Conservation (phyloP, 768 basidiomycete genomes). For the Serendipita sp. region DNA sequence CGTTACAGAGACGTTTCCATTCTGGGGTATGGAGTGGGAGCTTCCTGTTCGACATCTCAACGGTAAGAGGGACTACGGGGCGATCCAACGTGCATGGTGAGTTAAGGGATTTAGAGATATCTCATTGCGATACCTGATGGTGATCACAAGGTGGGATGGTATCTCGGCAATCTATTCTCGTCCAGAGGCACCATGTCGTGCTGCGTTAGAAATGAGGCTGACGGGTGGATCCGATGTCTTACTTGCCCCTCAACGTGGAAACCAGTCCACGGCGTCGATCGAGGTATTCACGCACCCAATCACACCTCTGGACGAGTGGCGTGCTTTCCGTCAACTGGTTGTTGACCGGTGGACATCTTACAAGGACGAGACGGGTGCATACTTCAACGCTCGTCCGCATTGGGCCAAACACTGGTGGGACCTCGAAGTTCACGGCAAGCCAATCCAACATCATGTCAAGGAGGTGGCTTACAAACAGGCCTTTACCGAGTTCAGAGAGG, state of each 20-base stretch:
- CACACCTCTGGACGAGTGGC: constrained; percentile 14
- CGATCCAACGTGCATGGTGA: constrained; percentile 16
- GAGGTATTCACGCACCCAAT: constrained; percentile 17
- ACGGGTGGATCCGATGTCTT: constrained; percentile 16
- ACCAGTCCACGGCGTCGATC: constrained; percentile 15
- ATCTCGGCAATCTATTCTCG: constrained; percentile 10
- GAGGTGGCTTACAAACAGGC: constrained; percentile 17
- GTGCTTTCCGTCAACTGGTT: constrained; percentile 14
- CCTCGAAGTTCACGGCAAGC: constrained; percentile 14
- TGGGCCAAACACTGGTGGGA: constrained; percentile 20
- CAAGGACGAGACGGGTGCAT: constrained; percentile 9
- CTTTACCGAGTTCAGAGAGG: constrained; percentile 15
- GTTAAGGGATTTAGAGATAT: neutral
- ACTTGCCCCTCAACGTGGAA: constrained; percentile 17
- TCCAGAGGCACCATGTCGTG: constrained; percentile 13
- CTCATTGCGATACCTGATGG: neutral
- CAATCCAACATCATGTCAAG: constrained; percentile 15
- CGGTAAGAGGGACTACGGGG: constrained; percentile 13
- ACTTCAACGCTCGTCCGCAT: constrained; percentile 16
- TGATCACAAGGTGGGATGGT: constrained; percentile 8
- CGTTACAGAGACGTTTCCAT: constrained; percentile 16
- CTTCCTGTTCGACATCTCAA: constrained; percentile 14
- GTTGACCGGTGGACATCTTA: constrained; percentile 17
- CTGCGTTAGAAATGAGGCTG: constrained; percentile 19
- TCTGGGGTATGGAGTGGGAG: constrained; percentile 18